These are phyloP conservation scores for Cercospora sp. DNA, from an alignment of 2,329 filamentous ascomycete species.

Conservation along the genomic window DNA sequence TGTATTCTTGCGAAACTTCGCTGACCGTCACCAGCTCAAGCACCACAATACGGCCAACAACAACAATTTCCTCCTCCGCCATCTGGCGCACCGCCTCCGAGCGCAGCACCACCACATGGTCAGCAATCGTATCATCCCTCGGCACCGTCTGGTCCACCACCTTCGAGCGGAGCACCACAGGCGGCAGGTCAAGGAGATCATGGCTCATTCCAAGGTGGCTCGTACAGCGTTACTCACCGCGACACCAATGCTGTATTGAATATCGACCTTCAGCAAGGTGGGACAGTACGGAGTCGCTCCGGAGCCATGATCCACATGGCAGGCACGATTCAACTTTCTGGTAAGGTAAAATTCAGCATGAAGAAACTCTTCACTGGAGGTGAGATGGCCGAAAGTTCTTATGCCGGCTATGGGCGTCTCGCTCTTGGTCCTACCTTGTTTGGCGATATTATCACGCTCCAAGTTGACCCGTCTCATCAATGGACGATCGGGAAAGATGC, in stretches of 20 bases:
- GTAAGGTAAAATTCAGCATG: conserved; percentile 75
- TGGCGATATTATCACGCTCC: conserved; percentile 79
- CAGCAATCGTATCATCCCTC: not conserved
- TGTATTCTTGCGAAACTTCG: not conserved
- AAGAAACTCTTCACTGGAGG: conserved; percentile 83
- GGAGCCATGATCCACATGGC: conserved; percentile 93
- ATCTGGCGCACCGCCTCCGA: conserved; percentile 24
- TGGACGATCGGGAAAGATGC: conserved; percentile 85
- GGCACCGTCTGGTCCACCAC: conserved; percentile 39
- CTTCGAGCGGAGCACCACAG: conserved; percentile 25
- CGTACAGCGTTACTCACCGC: conserved; percentile 84
- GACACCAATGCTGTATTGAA: conserved; percentile 86
- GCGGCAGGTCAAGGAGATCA: conserved; percentile 55
- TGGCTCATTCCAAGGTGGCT: conserved; percentile 90
- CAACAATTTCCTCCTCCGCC: conserved; percentile 36
- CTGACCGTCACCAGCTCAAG: not conserved
- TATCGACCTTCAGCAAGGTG: conserved; percentile 81
- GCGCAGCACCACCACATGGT: conserved; percentile 26
- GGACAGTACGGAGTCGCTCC: conserved; percentile 74
- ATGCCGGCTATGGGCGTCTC: conserved; percentile 83
- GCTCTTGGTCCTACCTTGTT: conserved; percentile 75
- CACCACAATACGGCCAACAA: conserved; percentile 31
- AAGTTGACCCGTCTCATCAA: conserved; percentile 66
- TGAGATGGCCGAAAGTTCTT: conserved; percentile 74
- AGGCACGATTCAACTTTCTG: conserved; percentile 75